Evolutionary conservation across 2,329 filamentous ascomycete species (phyloP), one percentile per base, ranked within the genome.

Genomic region (Arthrinium puccinioides): DNA sequence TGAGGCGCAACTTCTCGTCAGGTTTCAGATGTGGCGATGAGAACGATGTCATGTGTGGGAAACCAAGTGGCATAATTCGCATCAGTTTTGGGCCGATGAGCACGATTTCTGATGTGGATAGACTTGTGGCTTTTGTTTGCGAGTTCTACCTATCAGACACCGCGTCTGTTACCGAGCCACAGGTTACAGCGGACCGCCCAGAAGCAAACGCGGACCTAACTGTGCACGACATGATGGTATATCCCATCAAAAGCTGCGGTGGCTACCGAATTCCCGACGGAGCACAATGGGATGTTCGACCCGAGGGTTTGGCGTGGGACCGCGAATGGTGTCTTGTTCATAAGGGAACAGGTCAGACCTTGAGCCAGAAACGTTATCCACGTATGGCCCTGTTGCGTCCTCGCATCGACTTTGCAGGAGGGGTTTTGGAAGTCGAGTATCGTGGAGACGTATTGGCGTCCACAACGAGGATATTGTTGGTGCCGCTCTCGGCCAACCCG

Each of bases 281-380:
- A 3, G 64, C 63, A 7, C 54, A 69, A 11, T 98, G 92, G 92
- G 79, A 85, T 49, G 72, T 97, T 15, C 77, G 75, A 38, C 69
- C 74, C 7, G 88, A 96, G 62, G 92, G 92, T 0, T 68, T 98
- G 3, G 84, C 81, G 8, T 97, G 90, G 88, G 92, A 98, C 57
- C 75, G 92, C 43, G 90, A 97, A 64, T 98, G 92, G 90, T 97
- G 90, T 61, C 67, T 98, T 15, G 71, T 98, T 11, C 89, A 96
- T 55, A 76, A 81, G 53, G 88, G 87, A 29, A 94, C 89, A 2
- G 84, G 87, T 0, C 79, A 82, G 49, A 87, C 84, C 6, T 66
- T 98, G 37, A 95, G 78, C 54, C 90, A 97, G 60, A 98, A 97
- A 62, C 73, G 81, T 45, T 82, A 92, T 54, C 86, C 89, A 3